These are phyloP conservation scores for Alternaria ventricosa DNA, from an alignment of 2,329 filamentous ascomycete genomes.

Conservation along the genomic window DNA sequence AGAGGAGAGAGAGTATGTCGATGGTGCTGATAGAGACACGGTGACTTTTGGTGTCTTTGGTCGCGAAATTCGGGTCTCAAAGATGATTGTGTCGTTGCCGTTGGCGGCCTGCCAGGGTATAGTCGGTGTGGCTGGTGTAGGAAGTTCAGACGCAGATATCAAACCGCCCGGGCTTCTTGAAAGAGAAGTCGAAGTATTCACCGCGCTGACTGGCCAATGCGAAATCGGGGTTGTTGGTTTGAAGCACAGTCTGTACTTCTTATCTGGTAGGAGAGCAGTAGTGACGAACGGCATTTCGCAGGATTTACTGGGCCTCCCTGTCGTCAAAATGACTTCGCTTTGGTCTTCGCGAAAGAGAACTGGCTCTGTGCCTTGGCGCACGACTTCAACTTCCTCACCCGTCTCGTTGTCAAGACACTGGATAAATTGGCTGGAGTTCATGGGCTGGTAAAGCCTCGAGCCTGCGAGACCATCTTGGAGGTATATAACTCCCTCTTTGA, in stretches of 20 bases:
- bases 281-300: constrained; percentile 9
- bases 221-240: constrained; percentile 3
- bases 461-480: constrained; percentile 12
- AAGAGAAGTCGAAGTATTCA: neutral
- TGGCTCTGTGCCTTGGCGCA: constrained; percentile 6
- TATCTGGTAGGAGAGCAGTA: constrained; percentile 8
- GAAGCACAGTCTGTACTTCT: constrained; percentile 10
- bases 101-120: constrained; percentile 2
- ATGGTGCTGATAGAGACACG: constrained; percentile 9
- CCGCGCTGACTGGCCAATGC: constrained; percentile 7
- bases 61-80: constrained; percentile 1
- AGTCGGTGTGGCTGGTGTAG: neutral
- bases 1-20: constrained; percentile 9
- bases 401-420: constrained; percentile 12
- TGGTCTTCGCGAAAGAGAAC: neutral
- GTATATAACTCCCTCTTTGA: constrained; percentile 2
- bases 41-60: constrained; percentile 9
- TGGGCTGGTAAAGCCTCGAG: constrained; percentile 1
- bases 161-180: neutral
- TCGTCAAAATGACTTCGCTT: neutral
- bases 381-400: constrained; percentile 8
- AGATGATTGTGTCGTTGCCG: constrained; percentile 4
- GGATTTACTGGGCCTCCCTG: constrained; percentile 2
- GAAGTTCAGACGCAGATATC: neutral
- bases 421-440: constrained; percentile 8